Conservation (phyloP, 1,139 yeast genomes). For the Debaryomycetaceae sp. region DNA sequence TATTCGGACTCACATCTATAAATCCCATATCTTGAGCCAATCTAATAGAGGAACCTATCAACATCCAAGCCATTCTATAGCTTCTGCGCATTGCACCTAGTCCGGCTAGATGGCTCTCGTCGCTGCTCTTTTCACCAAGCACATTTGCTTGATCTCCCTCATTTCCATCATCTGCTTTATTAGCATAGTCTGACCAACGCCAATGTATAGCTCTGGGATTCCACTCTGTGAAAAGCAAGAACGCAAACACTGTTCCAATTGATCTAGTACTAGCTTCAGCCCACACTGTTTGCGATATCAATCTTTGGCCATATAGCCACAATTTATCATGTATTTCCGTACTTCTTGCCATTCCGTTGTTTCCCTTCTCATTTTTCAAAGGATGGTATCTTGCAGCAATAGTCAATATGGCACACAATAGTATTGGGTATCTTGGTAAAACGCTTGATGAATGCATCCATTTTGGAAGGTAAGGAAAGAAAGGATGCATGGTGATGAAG, state of each 20-base stretch:
- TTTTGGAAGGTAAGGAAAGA: constrained; percentile 79
- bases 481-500: constrained; percentile 81
- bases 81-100: constrained; percentile 83
- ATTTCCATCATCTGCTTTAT: constrained; percentile 42
- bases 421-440: constrained; percentile 74
- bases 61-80: constrained; percentile 92
- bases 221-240: constrained; percentile 89
- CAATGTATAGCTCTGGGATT: constrained; percentile 92
- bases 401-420: constrained; percentile 76
- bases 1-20: constrained; percentile 67
- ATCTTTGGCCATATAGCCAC: constrained; percentile 79
- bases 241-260: constrained; percentile 81
- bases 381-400: constrained; percentile 74
- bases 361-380: constrained; percentile 34
- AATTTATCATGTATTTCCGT: constrained; percentile 70
- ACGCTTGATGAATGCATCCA: constrained; percentile 65
- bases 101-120: constrained; percentile 61
- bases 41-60: constrained; percentile 82
- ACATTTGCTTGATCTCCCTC: constrained; percentile 10
- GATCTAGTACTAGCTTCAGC: constrained; percentile 90
- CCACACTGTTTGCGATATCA: constrained; percentile 88
- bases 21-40: constrained; percentile 85
- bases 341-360: constrained; percentile 39
- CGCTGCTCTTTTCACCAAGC: constrained; percentile 8
- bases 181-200: constrained; percentile 86